Percentiles rank a stretch among this genome's conserved stretches.
phyloP scores from a whole-genome alignment of 345 rosid species.

The Isatis tinctoria region DNA sequence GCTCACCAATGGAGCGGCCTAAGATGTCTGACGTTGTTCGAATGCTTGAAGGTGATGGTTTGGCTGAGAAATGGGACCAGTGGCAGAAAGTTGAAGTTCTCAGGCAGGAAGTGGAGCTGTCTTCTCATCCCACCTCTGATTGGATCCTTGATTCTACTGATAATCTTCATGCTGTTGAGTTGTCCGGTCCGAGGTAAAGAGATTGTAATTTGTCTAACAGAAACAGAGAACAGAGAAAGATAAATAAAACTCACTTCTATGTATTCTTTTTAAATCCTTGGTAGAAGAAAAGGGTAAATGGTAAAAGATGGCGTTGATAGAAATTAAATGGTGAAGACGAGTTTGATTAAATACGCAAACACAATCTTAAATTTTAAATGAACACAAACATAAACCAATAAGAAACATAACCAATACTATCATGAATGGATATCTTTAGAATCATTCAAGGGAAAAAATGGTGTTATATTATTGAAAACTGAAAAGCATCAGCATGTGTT shows the following conservation, averaged over 20 bases:
- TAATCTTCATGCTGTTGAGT: conserved; percentile 82
- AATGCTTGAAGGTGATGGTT: conserved; percentile 93
- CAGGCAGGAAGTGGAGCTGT: conserved; percentile 71
- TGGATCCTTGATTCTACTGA: conserved; percentile 90
- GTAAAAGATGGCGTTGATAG: too few species aligned
- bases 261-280: conserved; percentile 7
- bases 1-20: conserved; percentile 86
- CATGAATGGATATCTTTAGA: too few species aligned
- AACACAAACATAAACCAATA: too few species aligned
- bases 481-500: too few species aligned
- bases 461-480: too few species aligned
- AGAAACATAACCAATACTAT: too few species aligned
- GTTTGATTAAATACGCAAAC: too few species aligned
- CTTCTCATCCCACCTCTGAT: conserved; percentile 66
- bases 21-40: conserved; percentile 94
- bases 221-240: conserved; percentile 11
- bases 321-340: too few species aligned
- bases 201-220: conserved; percentile 15
- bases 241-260: not conserved
- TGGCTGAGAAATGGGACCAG: conserved; percentile 91
- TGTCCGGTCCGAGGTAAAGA: conserved; percentile 86
- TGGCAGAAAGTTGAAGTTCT: conserved; percentile 92
- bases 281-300: not conserved
- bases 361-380: too few species aligned
- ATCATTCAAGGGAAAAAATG: too few species aligned